phyloP scores from a whole-genome alignment of 2,329 filamentous ascomycete genomes.

The Diaporthe ilicicola region DNA sequence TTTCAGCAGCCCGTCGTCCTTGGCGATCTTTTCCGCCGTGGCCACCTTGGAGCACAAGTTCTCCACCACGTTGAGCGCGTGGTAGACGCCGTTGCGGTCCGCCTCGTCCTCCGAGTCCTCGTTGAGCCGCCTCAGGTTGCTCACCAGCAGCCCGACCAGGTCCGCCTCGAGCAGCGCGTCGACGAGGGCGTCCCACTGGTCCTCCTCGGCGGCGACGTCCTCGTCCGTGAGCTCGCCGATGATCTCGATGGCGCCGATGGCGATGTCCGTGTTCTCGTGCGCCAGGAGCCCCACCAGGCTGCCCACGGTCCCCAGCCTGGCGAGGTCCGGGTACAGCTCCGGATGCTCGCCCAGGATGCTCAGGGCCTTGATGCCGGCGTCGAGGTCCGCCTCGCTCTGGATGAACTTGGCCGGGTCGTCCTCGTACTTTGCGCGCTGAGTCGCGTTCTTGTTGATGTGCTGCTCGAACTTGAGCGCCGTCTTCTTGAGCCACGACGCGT shows the following conservation, averaged over 20 bases:
- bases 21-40: conserved; percentile 76
- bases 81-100: conserved; percentile 87
- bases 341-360: conserved; percentile 89
- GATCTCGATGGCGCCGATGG: conserved; percentile 89
- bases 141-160: conserved; percentile 76
- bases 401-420: conserved; percentile 84
- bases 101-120: conserved; percentile 70
- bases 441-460: conserved; percentile 89
- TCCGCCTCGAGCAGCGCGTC: conserved; percentile 73
- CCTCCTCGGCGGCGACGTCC: conserved; percentile 82
- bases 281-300: conserved; percentile 84
- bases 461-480: conserved; percentile 87
- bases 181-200: conserved; percentile 82
- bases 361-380: conserved; percentile 85
- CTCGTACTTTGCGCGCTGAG: conserved; percentile 86
- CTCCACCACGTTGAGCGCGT: conserved; percentile 83
- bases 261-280: conserved; percentile 97
- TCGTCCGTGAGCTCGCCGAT: conserved; percentile 93
- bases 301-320: conserved; percentile 74
- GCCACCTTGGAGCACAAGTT: conserved; percentile 78
- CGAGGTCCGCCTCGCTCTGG: conserved; percentile 85
- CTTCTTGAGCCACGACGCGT: conserved; percentile 83
- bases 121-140: conserved; percentile 81
- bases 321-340: conserved; percentile 82
- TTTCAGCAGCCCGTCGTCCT: conserved; percentile 71